A percentile compares a stretch with the other conserved stretches of the same genome.
Evolutionary conservation across 192 early-diverging fungal species (phyloP).

Genomic region (Phycomyces nitens): DNA sequence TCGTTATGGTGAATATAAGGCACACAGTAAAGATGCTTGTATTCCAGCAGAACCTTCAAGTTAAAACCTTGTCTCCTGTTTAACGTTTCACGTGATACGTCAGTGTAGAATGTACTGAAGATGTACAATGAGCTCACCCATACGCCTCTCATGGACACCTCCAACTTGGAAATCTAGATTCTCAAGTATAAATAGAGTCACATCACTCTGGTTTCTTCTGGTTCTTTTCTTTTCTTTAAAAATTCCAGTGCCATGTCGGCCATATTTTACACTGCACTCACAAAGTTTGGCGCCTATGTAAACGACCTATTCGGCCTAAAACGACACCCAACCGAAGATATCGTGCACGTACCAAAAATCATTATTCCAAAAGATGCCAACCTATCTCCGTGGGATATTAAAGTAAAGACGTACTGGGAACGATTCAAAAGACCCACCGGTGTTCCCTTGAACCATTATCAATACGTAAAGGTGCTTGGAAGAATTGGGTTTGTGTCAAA

Average conservation of each 20-base stretch:
- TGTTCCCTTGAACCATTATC: slow-evolving; percentile 10
- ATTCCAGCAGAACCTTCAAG: too few relatives aligned
- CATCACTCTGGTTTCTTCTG: too few relatives aligned
- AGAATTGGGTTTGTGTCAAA: slow-evolving; percentile 50
- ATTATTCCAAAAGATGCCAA: not conserved
- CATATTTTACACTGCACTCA: too few relatives aligned
- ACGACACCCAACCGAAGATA: too few relatives aligned
- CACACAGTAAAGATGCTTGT: too few relatives aligned
- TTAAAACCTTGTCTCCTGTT: not conserved
- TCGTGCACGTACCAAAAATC: not conserved
- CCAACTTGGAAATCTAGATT: not conserved
- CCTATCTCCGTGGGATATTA: not conserved
- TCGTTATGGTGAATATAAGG: too few relatives aligned
- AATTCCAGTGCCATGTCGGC: too few relatives aligned
- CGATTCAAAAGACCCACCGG: slow-evolving; percentile 25
- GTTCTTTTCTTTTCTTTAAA: too few relatives aligned
- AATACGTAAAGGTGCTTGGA: slow-evolving; percentile 31
- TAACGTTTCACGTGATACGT: not conserved
- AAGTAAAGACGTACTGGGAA: not conserved
- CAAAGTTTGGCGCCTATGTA: too few relatives aligned
- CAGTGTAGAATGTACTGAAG: not conserved
- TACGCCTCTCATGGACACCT: not conserved
- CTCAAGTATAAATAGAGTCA: not conserved
- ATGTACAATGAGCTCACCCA: slow-evolving; percentile 1
- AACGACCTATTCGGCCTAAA: too few relatives aligned